Conservation (phyloP, 225 moss, liverwort and hornwort species). For the Polytrichum commune region DNA sequence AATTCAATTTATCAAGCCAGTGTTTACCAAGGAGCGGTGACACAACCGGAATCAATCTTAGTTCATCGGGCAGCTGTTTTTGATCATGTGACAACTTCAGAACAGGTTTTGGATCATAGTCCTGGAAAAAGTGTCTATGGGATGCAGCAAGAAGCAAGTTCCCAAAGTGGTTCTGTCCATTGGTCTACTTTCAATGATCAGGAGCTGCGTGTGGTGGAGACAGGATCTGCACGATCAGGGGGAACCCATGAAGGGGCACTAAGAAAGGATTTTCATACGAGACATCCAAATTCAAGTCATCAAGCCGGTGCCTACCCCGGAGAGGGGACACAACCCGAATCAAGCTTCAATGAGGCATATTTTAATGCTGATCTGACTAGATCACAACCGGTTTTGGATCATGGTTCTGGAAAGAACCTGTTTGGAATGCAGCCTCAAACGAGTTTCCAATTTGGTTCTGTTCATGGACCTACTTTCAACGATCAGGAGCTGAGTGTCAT, state of each 20-base stretch:
- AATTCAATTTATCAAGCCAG: too few species aligned
- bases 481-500: not conserved
- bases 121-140: not conserved
- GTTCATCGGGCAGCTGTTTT: not conserved
- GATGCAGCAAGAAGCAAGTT: not conserved
- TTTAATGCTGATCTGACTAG: too few species aligned
- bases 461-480: slow-evolving; percentile 7
- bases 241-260: too few species aligned
- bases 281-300: too few species aligned
- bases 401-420: slow-evolving; percentile 8
- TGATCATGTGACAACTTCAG: not conserved
- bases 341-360: not conserved
- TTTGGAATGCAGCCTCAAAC: slow-evolving; percentile 3
- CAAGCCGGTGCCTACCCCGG: not conserved
- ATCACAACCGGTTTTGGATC: slow-evolving; percentile 13
- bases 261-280: too few species aligned
- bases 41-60: too few species aligned
- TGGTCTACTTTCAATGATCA: too few species aligned
- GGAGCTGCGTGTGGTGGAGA: too few species aligned
- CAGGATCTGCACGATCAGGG: too few species aligned
- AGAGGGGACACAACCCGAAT: slow-evolving; percentile 1
- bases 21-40: too few species aligned
- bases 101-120: not conserved
- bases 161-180: not conserved
- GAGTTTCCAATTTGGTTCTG: slow-evolving; percentile 7